Base-by-base conservation (phyloP, 179 eudicot genomes). In the Beta lomatogona region DNA sequence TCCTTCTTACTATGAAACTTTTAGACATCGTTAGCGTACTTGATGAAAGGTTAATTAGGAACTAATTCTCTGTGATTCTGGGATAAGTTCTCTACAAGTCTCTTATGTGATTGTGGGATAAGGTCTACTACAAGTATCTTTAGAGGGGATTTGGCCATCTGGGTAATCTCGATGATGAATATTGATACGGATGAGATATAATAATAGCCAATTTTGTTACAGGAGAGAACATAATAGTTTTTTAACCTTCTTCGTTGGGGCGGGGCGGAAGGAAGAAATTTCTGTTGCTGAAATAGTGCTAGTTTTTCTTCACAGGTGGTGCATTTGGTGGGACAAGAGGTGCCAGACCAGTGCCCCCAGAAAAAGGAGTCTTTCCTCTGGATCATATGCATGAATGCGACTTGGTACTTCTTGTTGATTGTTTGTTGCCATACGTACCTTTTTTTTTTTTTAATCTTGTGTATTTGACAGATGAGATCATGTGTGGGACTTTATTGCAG, bases 341-440 rank as follows among this genome's bases (percentile, higher is more conserved):
- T 54, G 87, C 85, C 19, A 88, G 96, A 55, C 99, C 97, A 71
- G 92, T 95, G 52, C 99, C 99, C 73, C 98, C 98, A 18, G 99
- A 95, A 81, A 95, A 95, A 81, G 99, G 99, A 77, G 95, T 95
- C 54, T 95, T 95, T 71, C 99, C 99, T 66, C 85, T 95, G 84
- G 99, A 95, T 85, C 98, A 94, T 86, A 84, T 88, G 92, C 99
- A 94, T 87, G 89, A 91, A 76, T 95, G 99, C 78, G 99, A 94
- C 80, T 83, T 86, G 97, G 99, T 94, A 94, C 3, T 48, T 46
- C 53, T 6, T 72, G 31, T 59, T 71, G 9, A 73, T 28, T 15
- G 19, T 54, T n/a, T 55, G 14, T 9, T 54, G 8, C 79, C 54
- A 11, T 36, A 36, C 3, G 41, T 22, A 14, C 78, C 73, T 16